A percentile compares a stretch with the other conserved stretches of the same genome.
phyloP scores from a whole-genome alignment of 805 yeast species.

The Candida maris region DNA sequence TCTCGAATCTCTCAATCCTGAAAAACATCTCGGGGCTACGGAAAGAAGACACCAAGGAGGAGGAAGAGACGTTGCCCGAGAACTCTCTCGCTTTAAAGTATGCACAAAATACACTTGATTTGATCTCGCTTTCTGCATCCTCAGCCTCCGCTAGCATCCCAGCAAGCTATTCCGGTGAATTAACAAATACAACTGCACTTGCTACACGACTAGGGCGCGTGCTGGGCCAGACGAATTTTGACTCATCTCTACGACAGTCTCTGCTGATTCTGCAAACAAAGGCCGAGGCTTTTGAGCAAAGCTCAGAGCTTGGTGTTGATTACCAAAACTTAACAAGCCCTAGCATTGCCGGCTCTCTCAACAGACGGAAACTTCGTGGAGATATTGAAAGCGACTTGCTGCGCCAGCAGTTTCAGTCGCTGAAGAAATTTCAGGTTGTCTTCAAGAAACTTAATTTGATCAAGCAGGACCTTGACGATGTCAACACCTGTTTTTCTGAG shows the following conservation, averaged over 20 bases:
- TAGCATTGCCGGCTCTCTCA: conserved; percentile 52
- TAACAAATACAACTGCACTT: conserved; percentile 24
- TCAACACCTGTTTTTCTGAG: conserved; percentile 24
- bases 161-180: conserved; percentile 5
- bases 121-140: conserved; percentile 22
- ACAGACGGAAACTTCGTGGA: conserved; percentile 57
- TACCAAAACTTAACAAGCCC: conserved; percentile 41
- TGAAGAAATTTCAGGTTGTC: conserved; percentile 43
- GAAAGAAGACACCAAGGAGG: conserved; percentile 7
- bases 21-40: conserved; percentile 22
- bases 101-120: conserved; percentile 43
- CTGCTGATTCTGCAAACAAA: conserved; percentile 25
- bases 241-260: conserved; percentile 33
- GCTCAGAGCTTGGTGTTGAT: conserved; percentile 10
- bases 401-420: conserved; percentile 48
- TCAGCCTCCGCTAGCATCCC: conserved; percentile 4
- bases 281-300: conserved; percentile 23
- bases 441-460: conserved; percentile 37
- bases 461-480: conserved; percentile 26
- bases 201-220: conserved; percentile 48
- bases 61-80: conserved; percentile 6
- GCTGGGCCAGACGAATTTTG: conserved; percentile 41
- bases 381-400: conserved; percentile 59
- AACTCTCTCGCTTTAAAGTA: conserved; percentile 40
- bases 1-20: conserved; percentile 33